Evolutionary conservation across 805 yeast species (phyloP).

Genomic region (Cyberlindnera sargentensis): DNA sequence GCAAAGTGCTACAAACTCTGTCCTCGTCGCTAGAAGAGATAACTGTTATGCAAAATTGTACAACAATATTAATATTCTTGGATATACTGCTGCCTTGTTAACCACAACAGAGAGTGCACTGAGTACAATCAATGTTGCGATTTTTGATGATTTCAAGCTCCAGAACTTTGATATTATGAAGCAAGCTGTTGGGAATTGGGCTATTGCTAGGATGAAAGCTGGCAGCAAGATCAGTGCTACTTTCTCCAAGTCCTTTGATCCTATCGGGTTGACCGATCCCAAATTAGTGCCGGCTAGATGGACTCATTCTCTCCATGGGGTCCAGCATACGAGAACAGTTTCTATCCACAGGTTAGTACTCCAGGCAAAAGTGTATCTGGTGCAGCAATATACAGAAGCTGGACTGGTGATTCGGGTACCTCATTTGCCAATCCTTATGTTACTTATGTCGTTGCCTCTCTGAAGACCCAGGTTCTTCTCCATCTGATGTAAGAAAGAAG

Average conservation of each 20-base stretch:
- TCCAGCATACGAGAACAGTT: conserved; percentile 13
- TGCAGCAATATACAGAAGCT: conserved; percentile 6
- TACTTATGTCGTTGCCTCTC: conserved; percentile 12
- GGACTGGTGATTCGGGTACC: conserved; percentile 10
- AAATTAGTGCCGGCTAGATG: conserved; percentile 9
- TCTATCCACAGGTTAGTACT: conserved; percentile 11
- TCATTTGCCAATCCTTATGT: conserved; percentile 14
- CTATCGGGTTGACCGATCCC: neutral
- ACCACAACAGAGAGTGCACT: neutral
- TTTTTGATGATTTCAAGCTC: neutral
- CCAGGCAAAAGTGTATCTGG: conserved; percentile 18
- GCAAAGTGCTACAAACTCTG: neutral
- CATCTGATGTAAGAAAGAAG: conserved; percentile 1
- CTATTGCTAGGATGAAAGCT: neutral
- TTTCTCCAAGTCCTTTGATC: neutral
- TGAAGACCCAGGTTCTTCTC: conserved; percentile 2
- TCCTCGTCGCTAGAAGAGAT: conserved; percentile 4
- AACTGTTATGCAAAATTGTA: neutral
- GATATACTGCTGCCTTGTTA: conserved; percentile 1
- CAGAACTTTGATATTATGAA: conserved; percentile 3
- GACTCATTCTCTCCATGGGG: conserved; percentile 13
- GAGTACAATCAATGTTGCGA: neutral
- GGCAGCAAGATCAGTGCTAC: conserved; percentile 6
- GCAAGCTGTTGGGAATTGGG: conserved; percentile 10
- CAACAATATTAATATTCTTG: neutral